Percentiles rank a stretch among this genome's conserved stretches.
phyloP scores from a whole-genome alignment of 768 basidiomycete genomes.

The Lenzites betulinus region DNA sequence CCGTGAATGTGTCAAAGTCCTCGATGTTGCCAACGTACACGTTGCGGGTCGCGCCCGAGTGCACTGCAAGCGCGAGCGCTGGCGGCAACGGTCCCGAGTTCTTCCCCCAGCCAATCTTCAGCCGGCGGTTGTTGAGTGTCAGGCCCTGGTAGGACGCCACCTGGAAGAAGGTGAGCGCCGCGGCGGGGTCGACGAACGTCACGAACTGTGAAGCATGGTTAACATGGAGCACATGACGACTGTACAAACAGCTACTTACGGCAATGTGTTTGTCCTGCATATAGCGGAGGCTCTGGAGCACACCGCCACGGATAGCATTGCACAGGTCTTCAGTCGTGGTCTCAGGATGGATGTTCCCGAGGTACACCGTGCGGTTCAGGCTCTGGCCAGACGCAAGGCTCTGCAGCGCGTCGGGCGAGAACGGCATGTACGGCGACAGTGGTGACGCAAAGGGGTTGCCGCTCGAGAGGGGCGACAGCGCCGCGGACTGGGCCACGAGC shows the following conservation, averaged over 20 bases:
- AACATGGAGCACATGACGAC: neutral
- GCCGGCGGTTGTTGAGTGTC: slow-evolving; percentile 87
- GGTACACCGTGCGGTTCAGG: slow-evolving; percentile 91
- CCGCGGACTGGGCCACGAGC: slow-evolving; percentile 54
- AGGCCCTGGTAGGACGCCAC: slow-evolving; percentile 88
- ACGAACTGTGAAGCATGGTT: slow-evolving; percentile 65
- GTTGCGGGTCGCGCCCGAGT: slow-evolving; percentile 92
- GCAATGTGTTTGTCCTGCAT: slow-evolving; percentile 98
- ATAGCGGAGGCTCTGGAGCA: slow-evolving; percentile 91
- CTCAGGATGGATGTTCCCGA: slow-evolving; percentile 97
- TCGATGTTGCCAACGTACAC: slow-evolving; percentile 96
- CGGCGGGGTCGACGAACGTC: slow-evolving; percentile 92
- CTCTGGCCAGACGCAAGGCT: slow-evolving; percentile 55
- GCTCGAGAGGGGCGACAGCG: slow-evolving; percentile 35
- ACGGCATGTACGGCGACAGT: slow-evolving; percentile 39
- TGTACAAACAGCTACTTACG: slow-evolving; percentile 47
- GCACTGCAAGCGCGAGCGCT: slow-evolving; percentile 83
- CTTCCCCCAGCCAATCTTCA: slow-evolving; percentile 99
- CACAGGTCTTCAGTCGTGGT: slow-evolving; percentile 94
- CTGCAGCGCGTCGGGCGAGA: slow-evolving; percentile 47
- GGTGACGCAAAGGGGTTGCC: slow-evolving; percentile 30
- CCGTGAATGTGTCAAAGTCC: slow-evolving; percentile 90
- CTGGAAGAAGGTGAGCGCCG: slow-evolving; percentile 93
- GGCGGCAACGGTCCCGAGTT: slow-evolving; percentile 87
- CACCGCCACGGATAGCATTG: slow-evolving; percentile 95